Base-by-base conservation (phyloP, 805 yeast species). In the Saturnispora quitensis region DNA sequence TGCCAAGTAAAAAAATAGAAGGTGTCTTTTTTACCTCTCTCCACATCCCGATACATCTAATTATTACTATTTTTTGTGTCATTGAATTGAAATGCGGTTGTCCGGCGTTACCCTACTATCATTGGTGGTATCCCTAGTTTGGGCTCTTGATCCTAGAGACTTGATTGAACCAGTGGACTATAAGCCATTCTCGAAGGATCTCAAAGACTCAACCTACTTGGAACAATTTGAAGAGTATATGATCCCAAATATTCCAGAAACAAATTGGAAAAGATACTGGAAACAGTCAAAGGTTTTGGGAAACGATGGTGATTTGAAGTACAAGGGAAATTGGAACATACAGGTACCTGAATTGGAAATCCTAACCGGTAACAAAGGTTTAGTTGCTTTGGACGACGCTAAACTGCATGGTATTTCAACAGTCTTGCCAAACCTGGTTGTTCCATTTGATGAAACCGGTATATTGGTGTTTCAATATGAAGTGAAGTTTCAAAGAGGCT, bases 381-480 rank as follows among this genome's bases (percentile, higher is more conserved):
- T 90, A 50, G 91, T 86, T 4, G 75, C 84, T 65, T 84, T 83
- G 62, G 70, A 84, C 18, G 81, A 82, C 45, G 89, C 95, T 40
- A 83, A 88, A 24, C 87, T 81, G 62, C 89, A 88, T 65, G 96
- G 95, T 43, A 86, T 90, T 58, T 81, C 88, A 40, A 78, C 80
- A 50, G 66, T 72, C 55, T 73, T 90, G 51, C 78, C 78, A 18
- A 53, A 66, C 27, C 76, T 82, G 2, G 74, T 89, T 52, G 76
- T 77, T 63, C 24, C 48, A 2, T 25, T 36, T 17, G 84, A 82
- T 66, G 76, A 72, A 10, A 75, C 74, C 58, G 72, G 80, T 52
- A 81, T 88, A 15, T 72, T 90, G 56, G 96, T 90, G 9, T 69
- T 89, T 42, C 97, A 90, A 69, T 90, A 88, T 67, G 97, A 90